These are phyloP conservation scores for Oryza australiensis DNA, from an alignment of 176 grass and related monocot species.

Conservation along the genomic window DNA sequence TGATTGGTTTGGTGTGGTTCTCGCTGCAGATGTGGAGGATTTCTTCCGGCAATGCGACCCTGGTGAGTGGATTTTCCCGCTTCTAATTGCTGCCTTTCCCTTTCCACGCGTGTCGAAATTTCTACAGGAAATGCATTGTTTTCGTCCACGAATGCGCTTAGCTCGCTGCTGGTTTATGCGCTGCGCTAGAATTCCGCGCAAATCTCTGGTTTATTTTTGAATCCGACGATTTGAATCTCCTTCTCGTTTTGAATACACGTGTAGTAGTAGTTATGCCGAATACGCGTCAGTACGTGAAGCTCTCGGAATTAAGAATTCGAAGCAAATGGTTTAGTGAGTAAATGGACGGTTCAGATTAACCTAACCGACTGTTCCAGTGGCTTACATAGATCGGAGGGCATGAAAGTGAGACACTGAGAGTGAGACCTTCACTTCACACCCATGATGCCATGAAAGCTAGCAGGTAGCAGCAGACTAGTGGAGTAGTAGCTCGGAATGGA, in stretches of 20 bases:
- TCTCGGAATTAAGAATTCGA: conserved; percentile 8
- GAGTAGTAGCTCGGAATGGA: background rate
- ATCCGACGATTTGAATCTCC: background rate
- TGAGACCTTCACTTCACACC: background rate
- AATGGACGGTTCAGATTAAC: conserved; percentile 21
- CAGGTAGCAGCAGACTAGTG: background rate
- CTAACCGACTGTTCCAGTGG: background rate
- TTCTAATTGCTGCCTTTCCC: background rate
- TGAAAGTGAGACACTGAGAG: too few relatives aligned
- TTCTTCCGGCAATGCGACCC: conserved; percentile 97
- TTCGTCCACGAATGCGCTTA: background rate
- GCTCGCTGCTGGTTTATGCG: background rate
- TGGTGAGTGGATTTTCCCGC: conserved; percentile 55
- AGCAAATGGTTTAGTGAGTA: conserved; percentile 3
- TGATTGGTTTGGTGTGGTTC: conserved; percentile 37
- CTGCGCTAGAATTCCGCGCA: background rate
- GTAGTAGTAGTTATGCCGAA: background rate
- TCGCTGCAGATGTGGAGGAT: conserved; percentile 84
- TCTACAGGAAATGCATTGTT: background rate
- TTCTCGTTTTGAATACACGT: background rate
- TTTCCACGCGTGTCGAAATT: background rate
- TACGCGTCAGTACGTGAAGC: background rate
- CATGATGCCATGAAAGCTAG: background rate
- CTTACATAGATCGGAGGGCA: background rate
- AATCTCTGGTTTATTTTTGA: conserved; percentile 26